Base-by-base conservation (phyloP, 176 grass and related monocot species). In the Oryza longistaminata region DNA sequence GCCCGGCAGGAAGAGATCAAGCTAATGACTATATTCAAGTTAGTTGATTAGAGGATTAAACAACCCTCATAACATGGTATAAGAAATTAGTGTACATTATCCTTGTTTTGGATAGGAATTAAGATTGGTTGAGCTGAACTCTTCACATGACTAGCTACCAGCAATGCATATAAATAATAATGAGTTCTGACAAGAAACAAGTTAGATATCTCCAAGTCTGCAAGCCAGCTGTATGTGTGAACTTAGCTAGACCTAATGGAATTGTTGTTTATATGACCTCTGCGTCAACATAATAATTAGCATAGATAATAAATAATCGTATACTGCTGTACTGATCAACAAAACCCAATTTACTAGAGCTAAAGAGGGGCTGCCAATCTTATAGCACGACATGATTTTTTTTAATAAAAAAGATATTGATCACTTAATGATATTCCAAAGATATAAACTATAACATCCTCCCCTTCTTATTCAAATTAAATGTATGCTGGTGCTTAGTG, bases 41-140 rank as follows among this genome's bases (percentile, higher is more conserved):
- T 68, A 21, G 35, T 88, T 88, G 43, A 31, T 84, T 80, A 45
- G 55, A 24, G 12, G 11, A 84, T 68, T 14, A 73, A 60, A 33
- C 7, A 55, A 4, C 43, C 58, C 65, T 43, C 77, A 31, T 13
- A 42, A 43, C 24, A 39, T 67, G 44, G 34, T n/a, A 48, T 26
- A 79, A 74, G 31, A 40, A 67, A 75, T 76, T 29, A 79, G 1
- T 58, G 53, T 58, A 58, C 42, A 67, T 31, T 53, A 75, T 35
- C 73, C 66, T 77, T 82, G 70, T 76, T 50, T 82, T 49, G 37
- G 46, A 3, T 22, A 65, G 26, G 25, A 80, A 31, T 31, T 31
- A 31, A 73, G 68, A 73, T 52, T 73, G 21, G 37, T 39, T 72
- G 40, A 2, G 64, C 45, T 48, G 26, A 21, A 58, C 46, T 79